Conservation (phyloP, 2,329 filamentous ascomycete species). For the Arthroderma uncinatum region DNA sequence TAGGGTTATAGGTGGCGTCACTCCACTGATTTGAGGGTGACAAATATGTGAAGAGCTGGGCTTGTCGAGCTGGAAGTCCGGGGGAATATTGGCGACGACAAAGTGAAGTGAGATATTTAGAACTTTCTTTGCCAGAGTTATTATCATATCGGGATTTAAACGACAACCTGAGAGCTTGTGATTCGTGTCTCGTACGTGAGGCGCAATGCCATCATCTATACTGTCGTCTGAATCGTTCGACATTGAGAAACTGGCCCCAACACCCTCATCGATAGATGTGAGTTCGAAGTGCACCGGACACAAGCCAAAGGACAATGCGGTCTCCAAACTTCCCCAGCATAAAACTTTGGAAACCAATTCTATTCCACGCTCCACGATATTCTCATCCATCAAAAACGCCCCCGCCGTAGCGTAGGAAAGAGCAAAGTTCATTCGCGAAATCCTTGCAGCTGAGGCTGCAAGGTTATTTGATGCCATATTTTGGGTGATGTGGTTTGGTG, state of each 20-base stretch:
- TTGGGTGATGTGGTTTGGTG: conserved; percentile 11
- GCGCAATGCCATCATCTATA: background rate
- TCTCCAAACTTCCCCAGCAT: conserved; percentile 24
- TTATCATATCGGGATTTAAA: conserved; percentile 9
- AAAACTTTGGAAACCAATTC: conserved; percentile 18
- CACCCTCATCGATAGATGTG: background rate
- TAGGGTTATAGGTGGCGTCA: conserved; percentile 18
- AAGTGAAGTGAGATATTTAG: conserved; percentile 18
- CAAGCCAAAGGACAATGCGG: conserved; percentile 22
- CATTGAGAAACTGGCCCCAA: background rate
- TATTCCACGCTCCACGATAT: conserved; percentile 21
- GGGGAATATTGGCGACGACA: conserved; percentile 16
- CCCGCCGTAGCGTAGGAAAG: conserved; percentile 25
- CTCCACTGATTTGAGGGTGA: conserved; percentile 6
- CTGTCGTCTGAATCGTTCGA: conserved; percentile 7
- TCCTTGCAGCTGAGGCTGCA: conserved; percentile 13
- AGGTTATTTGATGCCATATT: background rate
- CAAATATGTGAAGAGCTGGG: conserved; percentile 12
- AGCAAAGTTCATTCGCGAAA: conserved; percentile 21
- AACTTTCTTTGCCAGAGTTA: conserved; percentile 13
- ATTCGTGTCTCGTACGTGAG: background rate
- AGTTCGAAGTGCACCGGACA: conserved; percentile 18
- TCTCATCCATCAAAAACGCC: conserved; percentile 21
- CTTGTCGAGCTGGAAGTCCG: conserved; percentile 20
- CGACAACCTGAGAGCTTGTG: background rate